phyloP scores from a whole-genome alignment of 2,329 filamentous ascomycete genomes.

The Calonectria crousiana region DNA sequence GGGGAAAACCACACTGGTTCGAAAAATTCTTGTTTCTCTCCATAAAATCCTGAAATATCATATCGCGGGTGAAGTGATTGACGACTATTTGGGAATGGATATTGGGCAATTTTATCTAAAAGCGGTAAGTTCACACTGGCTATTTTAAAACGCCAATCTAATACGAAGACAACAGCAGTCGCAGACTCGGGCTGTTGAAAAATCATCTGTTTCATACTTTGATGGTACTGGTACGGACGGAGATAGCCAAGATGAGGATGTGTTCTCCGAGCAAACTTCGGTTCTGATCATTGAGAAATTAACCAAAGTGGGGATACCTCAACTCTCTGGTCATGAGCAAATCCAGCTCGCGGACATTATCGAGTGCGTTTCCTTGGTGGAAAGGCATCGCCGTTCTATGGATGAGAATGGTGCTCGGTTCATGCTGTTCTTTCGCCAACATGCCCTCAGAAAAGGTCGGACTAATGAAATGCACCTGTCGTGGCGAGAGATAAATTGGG shows the following conservation, averaged over 20 bases:
- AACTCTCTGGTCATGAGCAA: constrained; percentile 87
- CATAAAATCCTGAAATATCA: constrained; percentile 85
- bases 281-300: constrained; percentile 80
- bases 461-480: constrained; percentile 75
- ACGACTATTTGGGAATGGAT: constrained; percentile 79
- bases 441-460: constrained; percentile 76
- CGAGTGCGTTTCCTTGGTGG: constrained; percentile 85
- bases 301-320: constrained; percentile 79
- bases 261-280: constrained; percentile 79
- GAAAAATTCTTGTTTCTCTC: constrained; percentile 78
- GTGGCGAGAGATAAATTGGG: constrained; percentile 87
- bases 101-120: constrained; percentile 68
- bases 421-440: constrained; percentile 87
- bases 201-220: constrained; percentile 53
- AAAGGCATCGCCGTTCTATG: constrained; percentile 88
- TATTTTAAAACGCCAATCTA: background rate
- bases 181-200: constrained; percentile 37
- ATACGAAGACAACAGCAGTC: constrained; percentile 31
- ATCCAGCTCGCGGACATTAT: constrained; percentile 87
- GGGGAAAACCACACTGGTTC: constrained; percentile 80
- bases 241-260: constrained; percentile 67
- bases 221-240: constrained; percentile 44
- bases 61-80: constrained; percentile 82
- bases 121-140: constrained; percentile 33
- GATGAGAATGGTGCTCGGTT: constrained; percentile 92